Conservation (phyloP, 148 eudicot genomes). For the Vaccinium vitisidaea region DNA sequence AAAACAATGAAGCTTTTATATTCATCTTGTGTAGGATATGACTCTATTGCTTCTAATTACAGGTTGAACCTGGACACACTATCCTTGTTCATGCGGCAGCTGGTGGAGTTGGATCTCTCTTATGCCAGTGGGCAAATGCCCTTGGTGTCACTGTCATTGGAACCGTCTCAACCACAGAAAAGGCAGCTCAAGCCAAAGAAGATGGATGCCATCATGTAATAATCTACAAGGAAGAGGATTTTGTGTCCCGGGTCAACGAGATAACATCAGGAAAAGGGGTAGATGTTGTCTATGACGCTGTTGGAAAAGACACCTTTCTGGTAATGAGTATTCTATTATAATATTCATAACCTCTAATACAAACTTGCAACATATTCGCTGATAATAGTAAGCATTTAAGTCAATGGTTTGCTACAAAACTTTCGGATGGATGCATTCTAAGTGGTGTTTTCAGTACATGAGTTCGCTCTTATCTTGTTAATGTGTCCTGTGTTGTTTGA, state of each 20-base stretch:
- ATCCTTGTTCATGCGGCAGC: conserved; percentile 83
- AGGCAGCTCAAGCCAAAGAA: conserved; percentile 76
- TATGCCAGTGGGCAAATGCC: conserved; percentile 89
- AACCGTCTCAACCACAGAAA: conserved; percentile 77
- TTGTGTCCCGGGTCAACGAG: conserved; percentile 67
- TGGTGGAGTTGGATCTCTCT: conserved; percentile 77
- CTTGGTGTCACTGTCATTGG: conserved; percentile 86
- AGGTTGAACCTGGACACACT: conserved; percentile 85
- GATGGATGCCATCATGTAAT: conserved; percentile 88
- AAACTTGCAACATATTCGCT: background rate
- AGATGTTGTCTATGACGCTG: conserved; percentile 85
- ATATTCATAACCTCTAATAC: background rate
- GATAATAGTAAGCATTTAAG: background rate
- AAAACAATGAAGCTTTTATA: background rate
- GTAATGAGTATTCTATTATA: conserved; percentile 28
- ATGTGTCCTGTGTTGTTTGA: background rate
- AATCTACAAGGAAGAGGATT: conserved; percentile 69
- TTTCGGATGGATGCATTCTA: background rate
- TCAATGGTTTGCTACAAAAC: background rate
- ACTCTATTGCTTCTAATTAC: conserved; percentile 17
- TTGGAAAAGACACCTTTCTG: conserved; percentile 87
- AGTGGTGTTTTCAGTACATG: background rate
- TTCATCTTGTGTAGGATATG: conserved; percentile 9
- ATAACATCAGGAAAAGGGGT: conserved; percentile 83
- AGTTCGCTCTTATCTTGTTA: background rate